Conservation (phyloP, 768 basidiomycete species). For the Mrakia blollopis region DNA sequence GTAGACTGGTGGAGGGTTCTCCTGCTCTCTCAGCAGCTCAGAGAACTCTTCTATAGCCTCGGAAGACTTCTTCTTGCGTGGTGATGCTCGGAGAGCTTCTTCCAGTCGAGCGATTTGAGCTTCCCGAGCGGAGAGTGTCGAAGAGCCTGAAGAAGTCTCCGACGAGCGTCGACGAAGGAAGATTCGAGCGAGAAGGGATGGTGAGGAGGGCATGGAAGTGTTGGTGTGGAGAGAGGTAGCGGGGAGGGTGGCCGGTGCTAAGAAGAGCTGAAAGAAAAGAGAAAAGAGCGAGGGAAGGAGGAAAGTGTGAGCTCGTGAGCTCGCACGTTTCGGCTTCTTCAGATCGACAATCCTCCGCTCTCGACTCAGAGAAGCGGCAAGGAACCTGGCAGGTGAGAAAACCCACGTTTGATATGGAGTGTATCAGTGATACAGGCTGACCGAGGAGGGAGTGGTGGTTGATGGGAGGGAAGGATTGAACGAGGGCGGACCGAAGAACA, state of each 20-base stretch:
- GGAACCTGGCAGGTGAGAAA: too few relatives aligned
- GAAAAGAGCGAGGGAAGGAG: background rate
- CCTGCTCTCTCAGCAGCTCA: background rate
- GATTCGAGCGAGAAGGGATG: background rate
- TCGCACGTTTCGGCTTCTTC: background rate
- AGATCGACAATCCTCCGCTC: too few relatives aligned
- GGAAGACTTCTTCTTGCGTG: background rate
- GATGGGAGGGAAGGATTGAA: too few relatives aligned
- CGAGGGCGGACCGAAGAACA: too few relatives aligned
- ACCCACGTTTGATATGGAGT: too few relatives aligned
- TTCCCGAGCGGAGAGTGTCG: background rate
- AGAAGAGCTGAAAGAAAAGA: background rate
- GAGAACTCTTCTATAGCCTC: too few relatives aligned
- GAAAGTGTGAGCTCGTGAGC: background rate
- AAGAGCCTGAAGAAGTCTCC: background rate
- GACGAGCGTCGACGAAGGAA: background rate
- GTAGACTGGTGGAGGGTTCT: background rate
- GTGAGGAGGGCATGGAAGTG: background rate
- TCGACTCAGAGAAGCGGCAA: too few relatives aligned
- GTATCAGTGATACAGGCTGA: too few relatives aligned
- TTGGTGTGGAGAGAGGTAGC: background rate
- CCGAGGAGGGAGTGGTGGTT: too few relatives aligned
- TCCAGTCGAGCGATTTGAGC: background rate
- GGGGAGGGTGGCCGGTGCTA: too few relatives aligned
- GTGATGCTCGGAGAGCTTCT: background rate